Percentiles rank a stretch among this genome's conserved stretches.
Evolutionary conservation across 441 rosid genomes (phyloP).

Genomic region (Kokia cookei): DNA sequence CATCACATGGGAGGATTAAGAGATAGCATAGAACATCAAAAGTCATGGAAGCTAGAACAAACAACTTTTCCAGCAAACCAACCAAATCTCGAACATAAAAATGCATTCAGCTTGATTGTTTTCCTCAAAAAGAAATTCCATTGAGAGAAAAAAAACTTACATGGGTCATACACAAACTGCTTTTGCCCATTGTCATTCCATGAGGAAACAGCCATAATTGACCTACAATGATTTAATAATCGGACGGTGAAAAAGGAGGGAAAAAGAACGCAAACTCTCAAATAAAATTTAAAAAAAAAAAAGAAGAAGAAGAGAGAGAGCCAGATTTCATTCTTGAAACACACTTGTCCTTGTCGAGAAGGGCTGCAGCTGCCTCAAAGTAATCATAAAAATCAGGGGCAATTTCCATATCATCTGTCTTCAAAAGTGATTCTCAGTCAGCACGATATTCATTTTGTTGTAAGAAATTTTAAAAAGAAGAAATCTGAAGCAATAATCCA

Average conservation of each 20-base stretch:
- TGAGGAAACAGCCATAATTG: slow-evolving; percentile 97
- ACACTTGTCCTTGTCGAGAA: slow-evolving; percentile 89
- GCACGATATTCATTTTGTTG: background rate
- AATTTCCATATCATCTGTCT: slow-evolving; percentile 96
- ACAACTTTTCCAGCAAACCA: background rate
- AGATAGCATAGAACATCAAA: background rate
- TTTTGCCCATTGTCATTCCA: slow-evolving; percentile 99
- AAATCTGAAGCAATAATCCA: background rate
- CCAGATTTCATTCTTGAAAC: slow-evolving; percentile 18
- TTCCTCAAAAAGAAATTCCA: slow-evolving; percentile 3
- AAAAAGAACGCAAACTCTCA: background rate
- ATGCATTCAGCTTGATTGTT: background rate
- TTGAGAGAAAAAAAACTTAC: slow-evolving; percentile 39
- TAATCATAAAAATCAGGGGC: slow-evolving; percentile 91
- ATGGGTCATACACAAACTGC: slow-evolving; percentile 92
- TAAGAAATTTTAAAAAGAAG: slow-evolving; percentile 7
- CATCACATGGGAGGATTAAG: background rate
- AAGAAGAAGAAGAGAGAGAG: background rate
- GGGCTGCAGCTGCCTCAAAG: slow-evolving; percentile 88
- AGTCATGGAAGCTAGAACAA: background rate
- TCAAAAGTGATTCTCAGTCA: slow-evolving; percentile 20
- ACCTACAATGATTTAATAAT: slow-evolving; percentile 37
- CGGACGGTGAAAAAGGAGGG: slow-evolving; percentile 12
- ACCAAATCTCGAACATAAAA: background rate
- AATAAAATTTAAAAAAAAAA: background rate